A percentile compares a stretch with the other conserved stretches of the same genome.
Conservation (phyloP, 1,139 yeast species). For the Debaryomycetaceae sp. region DNA sequence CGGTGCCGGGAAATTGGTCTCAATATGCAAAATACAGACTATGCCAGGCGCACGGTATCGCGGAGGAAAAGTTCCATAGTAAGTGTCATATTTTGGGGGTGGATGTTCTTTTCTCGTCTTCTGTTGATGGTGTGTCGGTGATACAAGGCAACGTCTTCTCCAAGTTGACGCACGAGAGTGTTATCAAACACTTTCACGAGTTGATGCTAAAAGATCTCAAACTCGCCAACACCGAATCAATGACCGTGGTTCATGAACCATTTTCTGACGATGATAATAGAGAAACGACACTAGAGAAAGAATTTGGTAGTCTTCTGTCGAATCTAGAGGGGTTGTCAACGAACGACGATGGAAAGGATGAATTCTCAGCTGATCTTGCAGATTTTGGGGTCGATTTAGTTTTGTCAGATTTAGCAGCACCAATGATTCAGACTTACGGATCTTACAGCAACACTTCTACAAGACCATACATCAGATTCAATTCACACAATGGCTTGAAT, state of each 20-base stretch:
- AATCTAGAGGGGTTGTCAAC: background rate
- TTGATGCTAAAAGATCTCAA: slow-evolving; percentile 20
- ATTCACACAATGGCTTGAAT: slow-evolving; percentile 23
- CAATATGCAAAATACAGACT: slow-evolving; percentile 55
- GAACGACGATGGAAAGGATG: background rate
- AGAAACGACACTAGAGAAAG: slow-evolving; percentile 16
- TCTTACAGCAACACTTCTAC: slow-evolving; percentile 73
- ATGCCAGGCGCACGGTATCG: slow-evolving; percentile 24
- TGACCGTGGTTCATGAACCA: slow-evolving; percentile 9
- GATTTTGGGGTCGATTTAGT: slow-evolving; percentile 50
- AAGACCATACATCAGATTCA: slow-evolving; percentile 52
- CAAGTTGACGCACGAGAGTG: slow-evolving; percentile 57
- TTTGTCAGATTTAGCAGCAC: slow-evolving; percentile 84
- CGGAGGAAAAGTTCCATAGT: slow-evolving; percentile 48
- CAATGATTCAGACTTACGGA: slow-evolving; percentile 62
- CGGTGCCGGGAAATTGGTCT: slow-evolving; percentile 96
- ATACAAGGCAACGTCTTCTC: slow-evolving; percentile 86
- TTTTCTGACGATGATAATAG: slow-evolving; percentile 28
- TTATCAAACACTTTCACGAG: slow-evolving; percentile 54
- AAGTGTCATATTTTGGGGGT: slow-evolving; percentile 77
- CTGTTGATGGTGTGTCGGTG: slow-evolving; percentile 76
- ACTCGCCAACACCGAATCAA: slow-evolving; percentile 2
- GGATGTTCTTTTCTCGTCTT: slow-evolving; percentile 73
- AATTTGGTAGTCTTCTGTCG: slow-evolving; percentile 13
- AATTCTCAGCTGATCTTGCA: background rate